Base-by-base conservation (phyloP, 192 early-diverging fungal species). In the Diversispora eburnea region DNA sequence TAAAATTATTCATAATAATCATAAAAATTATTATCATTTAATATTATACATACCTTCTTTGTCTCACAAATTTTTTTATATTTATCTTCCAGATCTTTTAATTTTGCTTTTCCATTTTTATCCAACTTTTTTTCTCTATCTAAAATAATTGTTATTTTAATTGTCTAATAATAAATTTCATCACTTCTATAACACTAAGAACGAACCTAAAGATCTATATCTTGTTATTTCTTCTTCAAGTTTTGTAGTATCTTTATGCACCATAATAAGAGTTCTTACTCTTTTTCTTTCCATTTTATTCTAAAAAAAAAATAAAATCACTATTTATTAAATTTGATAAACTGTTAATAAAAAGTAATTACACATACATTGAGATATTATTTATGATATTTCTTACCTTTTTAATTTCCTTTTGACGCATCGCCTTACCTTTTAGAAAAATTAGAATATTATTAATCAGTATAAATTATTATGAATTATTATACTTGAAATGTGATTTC, bases 211-310 rank as follows among this genome's bases (percentile, higher is more conserved):
- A 49, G 72, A 54, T 69, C 82, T 77, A 22, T 86, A 76, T 49
- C 75, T 56, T 22, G 63, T 20, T 10, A 91, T 80, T 59, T 91
- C 89, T 17, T 77, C 73, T 39, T 80, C 76, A 20, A 89, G 59
- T 69, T 86, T 86, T 17, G 70, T 65, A 4, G 84, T 83, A 72
- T 91, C 89, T 64, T 84, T 88, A 62, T 89, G 79, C 0, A 85
- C 77, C 22, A 85, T 76, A 15, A 82, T 79, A 17, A 85, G 67
- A 63, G 83, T 76, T 48, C 87, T 82, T 39, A 79, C 79, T 55
- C 83, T 82, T 73, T 88, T 87, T 62, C 87, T 81, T 19, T 82
- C 84, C 41, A 85, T 87, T 80, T 89, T 91, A 77, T 89, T 91
- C 88, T 90, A 75, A 39, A 46, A 43, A 41, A 52, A 47, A 13